Base-by-base conservation (phyloP, 2,329 filamentous ascomycete species). In the Penicillium corylophilum region DNA sequence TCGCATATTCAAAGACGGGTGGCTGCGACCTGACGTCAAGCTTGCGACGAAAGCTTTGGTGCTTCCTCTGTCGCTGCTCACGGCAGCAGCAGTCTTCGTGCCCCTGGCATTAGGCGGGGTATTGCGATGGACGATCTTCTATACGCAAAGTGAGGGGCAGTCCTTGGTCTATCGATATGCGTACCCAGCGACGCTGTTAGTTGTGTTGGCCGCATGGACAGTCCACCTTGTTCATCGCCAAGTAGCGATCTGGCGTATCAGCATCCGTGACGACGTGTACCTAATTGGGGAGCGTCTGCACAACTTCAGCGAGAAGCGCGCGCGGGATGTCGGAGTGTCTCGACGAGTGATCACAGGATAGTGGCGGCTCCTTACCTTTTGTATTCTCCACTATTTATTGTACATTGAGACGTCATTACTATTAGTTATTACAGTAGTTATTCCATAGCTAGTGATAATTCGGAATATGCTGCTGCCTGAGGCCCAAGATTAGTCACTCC, bases 201-300 rank as follows among this genome's bases (percentile, higher is more conserved):
- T 82, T 65, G 79, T 80, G 10, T 67, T 86, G n/a, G 65, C 81
- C 8, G 74, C 74, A 23, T 72, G 78, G 49, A 65, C 75, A 1
- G 49, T 64, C 39, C 67, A 69, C 51, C 46, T 74, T 29, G 56
- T 73, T 28, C 59, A 67, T 6, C 73, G 80, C 41, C 81, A 90
- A 46, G 81, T 94, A 46, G 81, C 82, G 42, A 77, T 83, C 18
- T 97, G 93, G 92, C 84, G 89, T 63, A 79, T 85, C 51, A 83
- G 87, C 51, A 90, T 99, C 42, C 80, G 90, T 35, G 95, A 99
- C 70, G 95, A 99, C 73, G 92, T 95, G 0, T 99, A 99, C 70
- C 77, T 99, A 40, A 94, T 97, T 66, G 94, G 94, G 2, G 93
- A 99, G 75, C 78, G 92, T 53, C 74, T 99, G 65, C 95, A 99